A percentile compares a stretch with the other conserved stretches of the same genome.
phyloP scores from a whole-genome alignment of 2,329 filamentous ascomycete genomes.

The Coniochaeta sp. region DNA sequence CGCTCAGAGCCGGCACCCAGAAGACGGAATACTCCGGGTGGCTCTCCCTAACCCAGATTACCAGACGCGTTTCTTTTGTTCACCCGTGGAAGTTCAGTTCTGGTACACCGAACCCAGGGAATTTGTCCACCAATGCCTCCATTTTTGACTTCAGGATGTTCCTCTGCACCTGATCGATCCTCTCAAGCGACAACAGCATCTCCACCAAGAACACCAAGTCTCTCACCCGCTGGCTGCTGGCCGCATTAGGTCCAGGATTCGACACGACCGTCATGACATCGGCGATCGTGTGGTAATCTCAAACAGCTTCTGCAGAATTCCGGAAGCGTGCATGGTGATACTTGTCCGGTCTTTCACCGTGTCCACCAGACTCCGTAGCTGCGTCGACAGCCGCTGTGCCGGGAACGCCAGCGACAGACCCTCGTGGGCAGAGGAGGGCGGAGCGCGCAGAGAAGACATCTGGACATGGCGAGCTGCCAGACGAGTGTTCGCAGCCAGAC shows the following conservation, averaged over 20 bases:
- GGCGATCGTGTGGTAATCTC: slow-evolving; percentile 52
- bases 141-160: slow-evolving; percentile 13
- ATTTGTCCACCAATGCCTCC: background rate
- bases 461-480: slow-evolving; percentile 31
- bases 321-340: slow-evolving; percentile 47
- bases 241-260: slow-evolving; percentile 31
- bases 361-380: slow-evolving; percentile 29
- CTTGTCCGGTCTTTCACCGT: slow-evolving; percentile 29
- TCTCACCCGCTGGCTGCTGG: slow-evolving; percentile 39
- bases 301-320: slow-evolving; percentile 52
- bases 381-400: slow-evolving; percentile 27
- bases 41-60: too few species aligned
- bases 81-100: background rate
- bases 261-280: slow-evolving; percentile 46
- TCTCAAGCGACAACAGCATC: slow-evolving; percentile 41
- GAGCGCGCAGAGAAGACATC: slow-evolving; percentile 26
- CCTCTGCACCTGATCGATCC: slow-evolving; percentile 36
- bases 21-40: too few species aligned
- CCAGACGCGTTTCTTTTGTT: too few species aligned
- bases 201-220: slow-evolving; percentile 46
- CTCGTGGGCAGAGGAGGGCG: slow-evolving; percentile 24
- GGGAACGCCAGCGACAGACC: slow-evolving; percentile 32
- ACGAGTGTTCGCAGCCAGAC: too few species aligned
- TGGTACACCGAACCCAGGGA: background rate
- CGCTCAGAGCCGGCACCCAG: too few species aligned